A percentile compares a stretch with the other conserved stretches of the same genome.
These are phyloP conservation scores for Suillus americanus DNA, from an alignment of 768 basidiomycete genomes.

Conservation along the genomic window DNA sequence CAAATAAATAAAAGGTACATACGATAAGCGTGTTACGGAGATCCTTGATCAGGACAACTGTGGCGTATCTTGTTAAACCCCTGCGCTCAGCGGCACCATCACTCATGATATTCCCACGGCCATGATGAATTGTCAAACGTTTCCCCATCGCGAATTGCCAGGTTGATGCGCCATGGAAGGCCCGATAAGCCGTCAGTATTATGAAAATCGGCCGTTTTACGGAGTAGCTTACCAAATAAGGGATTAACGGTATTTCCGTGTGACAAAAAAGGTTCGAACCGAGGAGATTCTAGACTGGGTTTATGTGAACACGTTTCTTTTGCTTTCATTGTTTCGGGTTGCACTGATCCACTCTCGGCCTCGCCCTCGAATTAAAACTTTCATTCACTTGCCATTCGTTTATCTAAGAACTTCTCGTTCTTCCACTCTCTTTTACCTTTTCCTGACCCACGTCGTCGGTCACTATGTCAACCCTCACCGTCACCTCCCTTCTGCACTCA, in stretches of 20 bases:
- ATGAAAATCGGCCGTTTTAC: neutral
- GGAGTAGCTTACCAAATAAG: neutral
- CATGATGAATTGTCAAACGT: too few relatives aligned
- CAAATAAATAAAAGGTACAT: too few relatives aligned
- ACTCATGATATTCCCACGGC: too few relatives aligned
- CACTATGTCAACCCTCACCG: slow-evolving; percentile 24
- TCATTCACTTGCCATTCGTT: slow-evolving; percentile 11
- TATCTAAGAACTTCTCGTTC: neutral
- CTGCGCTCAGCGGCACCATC: too few relatives aligned
- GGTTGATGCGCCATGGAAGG: too few relatives aligned
- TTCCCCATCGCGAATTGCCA: too few relatives aligned
- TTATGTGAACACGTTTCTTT: neutral
- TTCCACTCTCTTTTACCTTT: slow-evolving; percentile 8
- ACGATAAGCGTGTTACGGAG: too few relatives aligned
- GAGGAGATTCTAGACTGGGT: neutral
- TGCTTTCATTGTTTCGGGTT: neutral
- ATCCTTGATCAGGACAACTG: too few relatives aligned
- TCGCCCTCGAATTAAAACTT: neutral
- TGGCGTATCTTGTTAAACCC: too few relatives aligned
- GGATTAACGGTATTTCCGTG: neutral
- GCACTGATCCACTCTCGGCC: neutral
- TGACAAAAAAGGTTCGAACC: neutral
- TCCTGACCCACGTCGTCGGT: slow-evolving; percentile 21
- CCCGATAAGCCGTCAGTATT: too few relatives aligned
- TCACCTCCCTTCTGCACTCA: slow-evolving; percentile 27